These are phyloP conservation scores for Chytridium lagenaria DNA, from an alignment of 371 early-diverging fungal genomes.

Conservation along the genomic window DNA sequence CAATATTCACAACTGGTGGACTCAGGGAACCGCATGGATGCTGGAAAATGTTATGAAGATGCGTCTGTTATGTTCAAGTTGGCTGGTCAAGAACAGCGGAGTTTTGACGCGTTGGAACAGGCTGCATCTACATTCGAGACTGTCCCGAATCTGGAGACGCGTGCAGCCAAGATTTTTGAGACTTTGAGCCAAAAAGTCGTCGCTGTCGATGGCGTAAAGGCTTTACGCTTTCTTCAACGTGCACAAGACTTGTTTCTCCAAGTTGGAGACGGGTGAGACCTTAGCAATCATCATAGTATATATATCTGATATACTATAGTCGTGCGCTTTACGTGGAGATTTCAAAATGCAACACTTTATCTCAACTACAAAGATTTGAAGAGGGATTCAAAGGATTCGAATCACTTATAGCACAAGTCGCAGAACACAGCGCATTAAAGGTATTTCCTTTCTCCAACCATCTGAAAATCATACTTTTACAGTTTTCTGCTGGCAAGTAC, in stretches of 20 bases:
- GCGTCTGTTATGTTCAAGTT: slow-evolving; percentile 6
- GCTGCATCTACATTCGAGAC: slow-evolving; percentile 13
- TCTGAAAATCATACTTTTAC: background rate
- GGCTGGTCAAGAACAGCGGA: background rate
- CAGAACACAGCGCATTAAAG: background rate
- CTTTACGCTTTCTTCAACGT: background rate
- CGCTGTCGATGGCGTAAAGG: background rate
- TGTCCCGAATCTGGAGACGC: background rate
- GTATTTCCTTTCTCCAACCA: background rate
- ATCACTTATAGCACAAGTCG: background rate
- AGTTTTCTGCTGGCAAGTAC: slow-evolving; percentile 1
- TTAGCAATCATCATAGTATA: background rate
- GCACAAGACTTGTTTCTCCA: slow-evolving; percentile 2
- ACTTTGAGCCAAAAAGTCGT: background rate
- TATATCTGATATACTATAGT: background rate
- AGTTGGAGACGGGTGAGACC: slow-evolving; percentile 12
- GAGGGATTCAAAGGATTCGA: background rate
- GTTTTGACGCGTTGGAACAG: background rate
- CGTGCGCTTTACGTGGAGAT: background rate
- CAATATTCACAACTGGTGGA: background rate
- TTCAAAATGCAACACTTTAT: background rate
- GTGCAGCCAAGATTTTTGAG: slow-evolving; percentile 20
- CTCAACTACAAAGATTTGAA: background rate
- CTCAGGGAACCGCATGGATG: background rate
- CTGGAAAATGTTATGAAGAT: slow-evolving; percentile 17